phyloP scores from a whole-genome alignment of 352 stramenopile genomes.

The Phytophthora hybrid region DNA sequence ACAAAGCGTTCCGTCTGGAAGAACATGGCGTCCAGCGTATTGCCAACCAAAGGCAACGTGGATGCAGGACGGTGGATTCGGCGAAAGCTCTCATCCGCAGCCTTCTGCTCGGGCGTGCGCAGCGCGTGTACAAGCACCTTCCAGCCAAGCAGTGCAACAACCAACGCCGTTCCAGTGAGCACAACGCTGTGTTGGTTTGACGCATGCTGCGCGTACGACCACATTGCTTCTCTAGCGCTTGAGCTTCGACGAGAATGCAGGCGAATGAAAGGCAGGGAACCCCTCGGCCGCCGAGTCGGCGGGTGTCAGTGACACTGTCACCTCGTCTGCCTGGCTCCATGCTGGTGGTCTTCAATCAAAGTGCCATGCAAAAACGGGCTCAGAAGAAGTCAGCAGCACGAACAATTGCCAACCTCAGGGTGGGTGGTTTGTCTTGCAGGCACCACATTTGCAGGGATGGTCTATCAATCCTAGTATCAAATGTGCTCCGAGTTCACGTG shows the following conservation, averaged over 20 bases:
- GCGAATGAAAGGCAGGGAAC: not conserved
- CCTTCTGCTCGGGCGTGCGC: conserved; percentile 17
- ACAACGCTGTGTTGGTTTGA: conserved; percentile 14
- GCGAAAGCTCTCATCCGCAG: conserved; percentile 24
- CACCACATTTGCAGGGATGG: too few relatives aligned
- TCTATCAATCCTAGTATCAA: too few relatives aligned
- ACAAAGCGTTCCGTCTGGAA: conserved; percentile 39
- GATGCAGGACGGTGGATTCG: conserved; percentile 31
- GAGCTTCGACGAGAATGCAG: not conserved
- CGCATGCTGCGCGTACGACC: conserved; percentile 11
- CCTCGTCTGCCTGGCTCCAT: conserved; percentile 7
- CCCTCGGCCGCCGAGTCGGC: too few relatives aligned
- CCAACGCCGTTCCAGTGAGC: conserved; percentile 15
- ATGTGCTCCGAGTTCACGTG: too few relatives aligned
- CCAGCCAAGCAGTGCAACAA: conserved; percentile 20
- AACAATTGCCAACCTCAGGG: not conserved
- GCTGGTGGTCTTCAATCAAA: conserved; percentile 1
- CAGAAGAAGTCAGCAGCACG: not conserved
- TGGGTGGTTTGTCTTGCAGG: too few relatives aligned
- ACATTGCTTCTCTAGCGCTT: conserved; percentile 16
- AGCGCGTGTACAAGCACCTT: conserved; percentile 14
- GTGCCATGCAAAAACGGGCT: not conserved
- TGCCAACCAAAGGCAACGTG: conserved; percentile 45
- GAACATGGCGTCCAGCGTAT: conserved; percentile 49
- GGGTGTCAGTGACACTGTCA: not conserved